phyloP scores from a whole-genome alignment of 192 early-diverging fungal species.

The Podila epicladia region DNA sequence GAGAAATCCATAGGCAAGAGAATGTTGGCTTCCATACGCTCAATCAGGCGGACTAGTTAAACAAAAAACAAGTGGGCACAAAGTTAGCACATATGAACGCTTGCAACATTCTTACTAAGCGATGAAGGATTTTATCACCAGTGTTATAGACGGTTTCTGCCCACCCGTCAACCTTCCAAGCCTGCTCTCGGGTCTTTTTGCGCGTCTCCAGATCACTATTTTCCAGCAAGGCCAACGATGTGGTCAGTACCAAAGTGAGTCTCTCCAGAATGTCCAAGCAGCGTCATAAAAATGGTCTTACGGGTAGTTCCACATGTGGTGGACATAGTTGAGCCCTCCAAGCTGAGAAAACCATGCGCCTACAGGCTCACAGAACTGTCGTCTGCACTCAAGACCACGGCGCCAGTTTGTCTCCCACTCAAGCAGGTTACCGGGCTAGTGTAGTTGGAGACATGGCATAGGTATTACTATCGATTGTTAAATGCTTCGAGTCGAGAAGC shows the following conservation, averaged over 20 bases:
- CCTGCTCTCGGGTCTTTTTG: constrained; percentile 89
- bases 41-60: constrained; percentile 75
- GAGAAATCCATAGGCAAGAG: constrained; percentile 68
- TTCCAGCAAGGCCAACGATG: background rate
- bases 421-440: constrained; percentile 84
- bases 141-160: constrained; percentile 92
- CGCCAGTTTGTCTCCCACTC: constrained; percentile 96
- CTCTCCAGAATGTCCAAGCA: background rate
- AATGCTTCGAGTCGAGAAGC: background rate
- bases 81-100: background rate
- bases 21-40: constrained; percentile 84
- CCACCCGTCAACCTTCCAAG: constrained; percentile 96
- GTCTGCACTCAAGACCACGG: constrained; percentile 86
- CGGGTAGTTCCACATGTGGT: constrained; percentile 94
- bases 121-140: constrained; percentile 49
- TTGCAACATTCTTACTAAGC: too few relatives aligned
- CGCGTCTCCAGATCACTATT: constrained; percentile 83
- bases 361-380: constrained; percentile 89
- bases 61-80: background rate
- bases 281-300: constrained; percentile 29
- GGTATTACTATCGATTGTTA: too few relatives aligned
- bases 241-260: too few relatives aligned
- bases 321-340: constrained; percentile 86
- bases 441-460: background rate
- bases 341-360: constrained; percentile 98